Evolutionary conservation across 148 eudicot genomes (phyloP).

Genomic region (Rheum nobile): DNA sequence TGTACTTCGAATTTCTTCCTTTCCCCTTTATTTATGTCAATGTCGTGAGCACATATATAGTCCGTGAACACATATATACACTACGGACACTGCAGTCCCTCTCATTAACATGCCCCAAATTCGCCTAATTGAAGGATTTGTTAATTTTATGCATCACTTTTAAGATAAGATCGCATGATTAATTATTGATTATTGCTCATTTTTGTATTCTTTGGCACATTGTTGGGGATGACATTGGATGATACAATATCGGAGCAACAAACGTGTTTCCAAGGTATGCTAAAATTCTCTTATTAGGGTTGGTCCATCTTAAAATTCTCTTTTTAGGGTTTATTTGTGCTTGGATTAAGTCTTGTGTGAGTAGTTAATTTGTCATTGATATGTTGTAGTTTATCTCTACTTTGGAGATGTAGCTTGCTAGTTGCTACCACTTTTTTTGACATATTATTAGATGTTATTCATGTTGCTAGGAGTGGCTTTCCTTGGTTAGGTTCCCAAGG

Average conservation of each 20-base stretch:
- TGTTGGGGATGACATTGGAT: slow-evolving; percentile 75
- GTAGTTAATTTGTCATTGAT: not conserved
- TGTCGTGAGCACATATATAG: too few relatives aligned
- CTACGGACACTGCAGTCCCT: too few relatives aligned
- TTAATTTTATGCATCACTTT: too few relatives aligned
- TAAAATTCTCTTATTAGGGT: not conserved
- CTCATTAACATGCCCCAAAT: too few relatives aligned
- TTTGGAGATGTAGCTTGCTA: not conserved
- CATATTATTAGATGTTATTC: not conserved
- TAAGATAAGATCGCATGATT: too few relatives aligned
- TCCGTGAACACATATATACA: too few relatives aligned
- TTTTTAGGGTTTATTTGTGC: not conserved
- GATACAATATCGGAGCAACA: slow-evolving; percentile 64
- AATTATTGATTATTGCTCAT: too few relatives aligned
- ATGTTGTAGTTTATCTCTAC: not conserved
- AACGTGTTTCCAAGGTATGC: slow-evolving; percentile 65
- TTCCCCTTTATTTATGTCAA: too few relatives aligned
- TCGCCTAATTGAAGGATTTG: too few relatives aligned
- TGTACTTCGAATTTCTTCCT: too few relatives aligned
- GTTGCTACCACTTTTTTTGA: not conserved
- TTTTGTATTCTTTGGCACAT: too few relatives aligned
- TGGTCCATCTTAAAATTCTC: not conserved
- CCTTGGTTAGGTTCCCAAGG: not conserved
- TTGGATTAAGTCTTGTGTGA: not conserved
- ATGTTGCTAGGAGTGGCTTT: not conserved